Evolutionary conservation across 306 rosid genomes (phyloP).

Genomic region (Citrullus mucosospermus): DNA sequence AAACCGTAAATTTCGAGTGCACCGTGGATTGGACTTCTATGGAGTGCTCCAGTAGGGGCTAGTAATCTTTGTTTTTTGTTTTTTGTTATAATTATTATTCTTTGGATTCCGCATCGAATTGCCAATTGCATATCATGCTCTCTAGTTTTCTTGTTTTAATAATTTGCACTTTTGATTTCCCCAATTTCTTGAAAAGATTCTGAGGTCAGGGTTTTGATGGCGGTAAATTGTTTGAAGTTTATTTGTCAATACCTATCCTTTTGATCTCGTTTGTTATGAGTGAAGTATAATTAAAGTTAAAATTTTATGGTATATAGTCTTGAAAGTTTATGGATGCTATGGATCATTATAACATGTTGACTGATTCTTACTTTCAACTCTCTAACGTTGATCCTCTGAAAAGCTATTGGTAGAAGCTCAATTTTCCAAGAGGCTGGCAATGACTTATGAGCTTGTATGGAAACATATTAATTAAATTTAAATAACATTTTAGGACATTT

Average conservation of each 20-base stretch:
- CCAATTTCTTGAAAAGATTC: not conserved
- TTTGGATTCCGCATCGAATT: not conserved
- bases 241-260: not conserved
- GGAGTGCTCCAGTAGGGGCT: not conserved
- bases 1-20: not conserved
- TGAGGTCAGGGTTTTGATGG: not conserved
- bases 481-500: not conserved
- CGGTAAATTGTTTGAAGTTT: not conserved
- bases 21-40: not conserved
- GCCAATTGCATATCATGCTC: not conserved
- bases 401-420: not conserved
- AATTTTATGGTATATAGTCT: not conserved
- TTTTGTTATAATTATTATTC: too few species aligned
- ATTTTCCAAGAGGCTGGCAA: not conserved
- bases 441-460: not conserved
- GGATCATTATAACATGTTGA: not conserved
- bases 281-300: not conserved
- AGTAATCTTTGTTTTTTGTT: not conserved
- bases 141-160: not conserved
- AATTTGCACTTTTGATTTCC: not conserved
- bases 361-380: not conserved
- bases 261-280: not conserved
- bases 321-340: not conserved
- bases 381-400: not conserved
- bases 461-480: not conserved